These are phyloP conservation scores for Boletus vermiculosoides DNA, from an alignment of 768 basidiomycete genomes.

Conservation along the genomic window DNA sequence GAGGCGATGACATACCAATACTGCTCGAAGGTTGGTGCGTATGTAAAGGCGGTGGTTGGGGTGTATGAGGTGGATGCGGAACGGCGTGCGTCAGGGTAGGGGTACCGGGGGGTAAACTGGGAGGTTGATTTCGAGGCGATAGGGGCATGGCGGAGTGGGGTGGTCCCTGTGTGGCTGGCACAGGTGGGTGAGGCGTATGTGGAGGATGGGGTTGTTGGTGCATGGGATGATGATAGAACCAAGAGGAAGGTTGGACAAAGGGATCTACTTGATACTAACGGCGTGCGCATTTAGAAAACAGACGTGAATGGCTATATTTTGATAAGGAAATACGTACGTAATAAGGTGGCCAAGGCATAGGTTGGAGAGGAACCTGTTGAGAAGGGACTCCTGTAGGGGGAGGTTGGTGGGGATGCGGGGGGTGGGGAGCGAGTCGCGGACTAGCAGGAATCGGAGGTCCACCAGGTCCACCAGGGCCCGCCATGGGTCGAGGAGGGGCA, in stretches of 20 bases:
- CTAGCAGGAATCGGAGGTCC: slow-evolving; percentile 56
- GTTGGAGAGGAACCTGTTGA: slow-evolving; percentile 40
- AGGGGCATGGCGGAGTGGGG: slow-evolving; percentile 56
- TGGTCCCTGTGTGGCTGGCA: slow-evolving; percentile 38
- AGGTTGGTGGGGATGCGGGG: slow-evolving; percentile 46
- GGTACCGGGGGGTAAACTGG: slow-evolving; percentile 58
- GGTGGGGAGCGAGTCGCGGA: slow-evolving; percentile 62
- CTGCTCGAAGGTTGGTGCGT: slow-evolving; percentile 46
- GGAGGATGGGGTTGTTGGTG: slow-evolving; percentile 46
- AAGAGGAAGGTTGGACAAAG: slow-evolving; percentile 42
- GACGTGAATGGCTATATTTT: not conserved
- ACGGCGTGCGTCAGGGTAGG: slow-evolving; percentile 65
- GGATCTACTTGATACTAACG: slow-evolving; percentile 46
- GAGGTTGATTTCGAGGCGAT: slow-evolving; percentile 65
- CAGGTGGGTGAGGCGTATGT: slow-evolving; percentile 41
- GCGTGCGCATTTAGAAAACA: slow-evolving; percentile 6
- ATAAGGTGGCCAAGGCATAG: slow-evolving; percentile 45
- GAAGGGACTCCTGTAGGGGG: slow-evolving; percentile 54
- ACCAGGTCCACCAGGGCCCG: slow-evolving; percentile 49
- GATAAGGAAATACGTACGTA: slow-evolving; percentile 49
- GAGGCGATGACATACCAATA: slow-evolving; percentile 53
- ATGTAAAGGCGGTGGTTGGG: slow-evolving; percentile 45
- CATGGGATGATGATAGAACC: slow-evolving; percentile 41
- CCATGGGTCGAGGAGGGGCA: slow-evolving; percentile 46
- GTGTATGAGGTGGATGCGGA: slow-evolving; percentile 44